Evolutionary conservation across 225 moss, liverwort and hornwort species (phyloP).

Genomic region (Antitrichia curtipendula): DNA sequence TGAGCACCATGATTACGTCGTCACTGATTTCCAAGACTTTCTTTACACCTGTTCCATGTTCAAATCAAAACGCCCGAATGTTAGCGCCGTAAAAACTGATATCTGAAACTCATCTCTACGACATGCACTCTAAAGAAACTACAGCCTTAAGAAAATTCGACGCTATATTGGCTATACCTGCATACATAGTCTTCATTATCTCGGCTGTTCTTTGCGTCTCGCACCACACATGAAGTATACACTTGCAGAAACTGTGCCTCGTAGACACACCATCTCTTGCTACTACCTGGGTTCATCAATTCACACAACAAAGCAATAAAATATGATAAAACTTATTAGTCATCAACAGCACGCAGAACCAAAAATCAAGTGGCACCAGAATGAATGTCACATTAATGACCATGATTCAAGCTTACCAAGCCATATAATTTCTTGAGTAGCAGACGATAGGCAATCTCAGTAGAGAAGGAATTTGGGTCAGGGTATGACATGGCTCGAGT

Average conservation of each 20-base stretch:
- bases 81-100: not conserved
- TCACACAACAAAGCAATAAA: not conserved
- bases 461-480: conserved; percentile 27
- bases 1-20: conserved; percentile 54
- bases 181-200: conserved; percentile 32
- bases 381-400: not conserved
- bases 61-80: not conserved
- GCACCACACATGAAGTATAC: conserved; percentile 76
- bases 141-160: not conserved
- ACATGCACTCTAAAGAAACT: not conserved
- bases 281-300: conserved; percentile 24
- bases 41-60: conserved; percentile 14
- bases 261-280: conserved; percentile 52
- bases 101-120: not conserved
- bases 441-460: conserved; percentile 25
- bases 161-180: not conserved
- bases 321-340: not conserved
- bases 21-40: conserved; percentile 35
- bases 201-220: conserved; percentile 51
- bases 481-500: conserved; percentile 74
- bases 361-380: not conserved
- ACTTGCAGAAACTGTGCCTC: conserved; percentile 49
- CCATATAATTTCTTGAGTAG: conserved; percentile 54
- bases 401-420: conserved; percentile 23
- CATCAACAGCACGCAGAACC: not conserved